Evolutionary conservation across 768 basidiomycete species (phyloP).

Genomic region (Lactifluus piperatus): DNA sequence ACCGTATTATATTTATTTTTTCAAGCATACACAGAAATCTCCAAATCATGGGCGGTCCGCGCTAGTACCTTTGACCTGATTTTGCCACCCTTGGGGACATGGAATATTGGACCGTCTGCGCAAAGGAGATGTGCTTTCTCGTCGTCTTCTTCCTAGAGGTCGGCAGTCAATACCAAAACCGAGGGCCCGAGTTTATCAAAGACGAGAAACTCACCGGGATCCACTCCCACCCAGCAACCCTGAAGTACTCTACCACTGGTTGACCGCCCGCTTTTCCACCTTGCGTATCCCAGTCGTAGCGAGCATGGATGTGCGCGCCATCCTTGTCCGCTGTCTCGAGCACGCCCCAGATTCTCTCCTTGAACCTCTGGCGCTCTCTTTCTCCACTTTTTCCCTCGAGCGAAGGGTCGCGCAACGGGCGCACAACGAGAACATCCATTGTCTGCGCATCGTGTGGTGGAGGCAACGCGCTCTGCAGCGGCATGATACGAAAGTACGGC

Average conservation of each 20-base stretch:
- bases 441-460: conserved; percentile 32
- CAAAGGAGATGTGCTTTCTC: conserved; percentile 64
- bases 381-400: conserved; percentile 32
- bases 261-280: conserved; percentile 39
- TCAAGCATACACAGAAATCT: conserved; percentile 44
- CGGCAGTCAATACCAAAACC: background rate
- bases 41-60: conserved; percentile 27
- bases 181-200: too few relatives aligned
- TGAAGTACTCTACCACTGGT: conserved; percentile 64
- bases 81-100: conserved; percentile 52
- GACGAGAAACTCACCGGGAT: conserved; percentile 49
- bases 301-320: conserved; percentile 64
- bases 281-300: conserved; percentile 30
- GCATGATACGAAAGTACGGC: conserved; percentile 68
- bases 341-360: conserved; percentile 42
- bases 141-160: conserved; percentile 49
- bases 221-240: conserved; percentile 84
- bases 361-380: conserved; percentile 41
- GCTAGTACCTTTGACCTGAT: conserved; percentile 40
- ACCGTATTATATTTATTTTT: background rate
- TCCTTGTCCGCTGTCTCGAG: conserved; percentile 67
- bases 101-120: conserved; percentile 64
- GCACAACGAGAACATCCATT: conserved; percentile 69
- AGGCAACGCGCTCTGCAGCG: conserved; percentile 43
- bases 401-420: conserved; percentile 57